Base-by-base conservation (phyloP, 1,284 basidiomycete species). In the Jaminaea rosea region DNA sequence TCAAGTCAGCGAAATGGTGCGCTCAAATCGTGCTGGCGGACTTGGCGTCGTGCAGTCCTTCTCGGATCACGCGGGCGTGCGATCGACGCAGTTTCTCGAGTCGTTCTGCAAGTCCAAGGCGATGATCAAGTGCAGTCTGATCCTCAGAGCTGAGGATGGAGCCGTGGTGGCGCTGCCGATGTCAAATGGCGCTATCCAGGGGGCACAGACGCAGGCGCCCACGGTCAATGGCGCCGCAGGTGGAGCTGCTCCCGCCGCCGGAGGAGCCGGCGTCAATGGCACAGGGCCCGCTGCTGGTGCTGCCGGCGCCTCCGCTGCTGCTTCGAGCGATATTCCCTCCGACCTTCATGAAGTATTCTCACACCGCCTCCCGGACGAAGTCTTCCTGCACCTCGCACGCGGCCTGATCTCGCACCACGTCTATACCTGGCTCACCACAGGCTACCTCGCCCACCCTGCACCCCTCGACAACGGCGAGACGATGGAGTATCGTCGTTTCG, bases 311-410 rank as follows among this genome's bases (percentile, higher is more conserved):
- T 32, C 80, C 82, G 60, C 83, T 82, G 63, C 81, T 28, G 75
- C 73, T 41, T 63, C 84, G 44, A 88, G 87, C 23, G 93, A 97
- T 64, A 84, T 98, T 31, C 93, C 93, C 1, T 75, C 78, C 39
- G 93, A 98, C 76, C 78, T 99, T 32, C 87, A 94, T 72, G 91
- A 96, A 48, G 86, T 98, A 60, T 98, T 97, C 77, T 94, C 91
- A 2, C 81, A 88, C 73, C 85, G 90, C 31, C 80, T 99, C 15
- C 93, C 94, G 0, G 93, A 98, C 76, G 92, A 98, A 73, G 81
- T 97, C 53, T 97, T 93, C 78, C 93, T 86, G 76, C 93, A 96
- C 74, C 81, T 98, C 53, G 96, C 91, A 44, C 83, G 90, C 15
- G 93, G 93, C 6, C 81, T 98, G 24, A 76, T 97, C 52, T 84